Evolutionary conservation across 257 asterid species (phyloP), one percentile per base, ranked within the genome.

Genomic region (Salvia miltiorrhiza): DNA sequence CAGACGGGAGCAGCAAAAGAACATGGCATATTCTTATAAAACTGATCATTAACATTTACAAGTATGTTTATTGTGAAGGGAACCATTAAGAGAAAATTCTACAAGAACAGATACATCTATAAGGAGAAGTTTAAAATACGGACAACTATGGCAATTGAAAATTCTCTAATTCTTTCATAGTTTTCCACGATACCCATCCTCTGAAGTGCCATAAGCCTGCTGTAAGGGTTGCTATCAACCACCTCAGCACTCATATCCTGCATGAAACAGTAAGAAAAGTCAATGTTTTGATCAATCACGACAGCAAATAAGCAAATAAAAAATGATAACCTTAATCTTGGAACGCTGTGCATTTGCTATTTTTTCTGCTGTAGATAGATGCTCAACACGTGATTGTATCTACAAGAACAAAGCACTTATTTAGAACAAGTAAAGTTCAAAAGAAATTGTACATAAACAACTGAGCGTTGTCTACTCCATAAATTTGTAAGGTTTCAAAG

Each of bases 191-290:
- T 91, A 37, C 99, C 99, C 99, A 93, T 90, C 87, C 99, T 87
- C 55, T 93, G 96, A 72, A 93, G 96, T n/a, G 97, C 97, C 99
- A 93, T 93, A 67, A 93, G 96, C 80, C 99, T 83, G 66, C 99
- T 93, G 77, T 90, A 93, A 39, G 97, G 99, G 68, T 93, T 93
- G 91, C 96, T 93, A 67, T 89, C 97, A 61, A 92, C 95, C 81
- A 92, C 97, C 85, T 89, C 96, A 33, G 98, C 87, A 37, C 96
- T 90, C 95, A 92, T 87, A 72, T 87, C 90, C 98, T 92, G 82
- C 65, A 69, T 73, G 35, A 69, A 65, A 78, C 67, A 44, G 66
- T 49, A 55, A 55, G 21, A 52, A 24, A 67, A 32, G 67, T 56
- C 69, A 58, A 64, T 50, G 43, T 20, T 10, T 61, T 26, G 56